Base-by-base conservation (phyloP, 371 early-diverging fungal genomes). In the Apophysomyces ossiformis region DNA sequence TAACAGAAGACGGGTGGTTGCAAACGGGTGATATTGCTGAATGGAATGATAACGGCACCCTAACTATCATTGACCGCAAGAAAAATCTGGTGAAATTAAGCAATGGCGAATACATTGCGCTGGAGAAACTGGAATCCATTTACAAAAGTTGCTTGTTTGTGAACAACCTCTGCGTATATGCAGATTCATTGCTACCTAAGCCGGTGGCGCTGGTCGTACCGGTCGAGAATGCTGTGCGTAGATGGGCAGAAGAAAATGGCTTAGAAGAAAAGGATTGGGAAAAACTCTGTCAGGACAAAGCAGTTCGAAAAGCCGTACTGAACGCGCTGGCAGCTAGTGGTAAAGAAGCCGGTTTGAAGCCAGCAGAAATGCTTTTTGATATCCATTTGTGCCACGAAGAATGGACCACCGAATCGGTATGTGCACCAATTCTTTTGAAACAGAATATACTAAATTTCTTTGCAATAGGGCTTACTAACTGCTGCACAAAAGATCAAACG, bases 91-190 rank as follows among this genome's bases (percentile, higher is more conserved):
- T 98, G 72, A 98, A 82, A 45, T 66, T 88, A 35, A 82, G 83
- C 46, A 89, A 93, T 70, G 99, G 99, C 68, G 99, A 99, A 82
- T 99, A 99, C 82, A 94, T 92, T 77, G 97, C 97, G 0, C 86
- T 99, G 38, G 99, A 99, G 76, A 97, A 97, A 72, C 81, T 99
- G 43, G 99, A 99, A 80, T 89, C 95, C 5, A 85, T 93, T 4
- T 97, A 96, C 87, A 91, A 91, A 79, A 87, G 87, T 63, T 88
- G 89, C 57, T 65, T 86, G 12, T 91, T 82, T 72, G 90, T 94
- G 45, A 86, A 84, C 75, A 94, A 94, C 75, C 86, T 96, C 45
- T 94, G 94, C 77, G 87, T 98, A 26, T 90, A 92, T 75, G 97
- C 92, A 13, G 92, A 96, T 68, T 81, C 92, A 11, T 77, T 85